Evolutionary conservation across 202 grass and related monocot genomes (phyloP), one percentile per base, ranked within the genome.

Genomic region (Cymbopogon flexuosus): DNA sequence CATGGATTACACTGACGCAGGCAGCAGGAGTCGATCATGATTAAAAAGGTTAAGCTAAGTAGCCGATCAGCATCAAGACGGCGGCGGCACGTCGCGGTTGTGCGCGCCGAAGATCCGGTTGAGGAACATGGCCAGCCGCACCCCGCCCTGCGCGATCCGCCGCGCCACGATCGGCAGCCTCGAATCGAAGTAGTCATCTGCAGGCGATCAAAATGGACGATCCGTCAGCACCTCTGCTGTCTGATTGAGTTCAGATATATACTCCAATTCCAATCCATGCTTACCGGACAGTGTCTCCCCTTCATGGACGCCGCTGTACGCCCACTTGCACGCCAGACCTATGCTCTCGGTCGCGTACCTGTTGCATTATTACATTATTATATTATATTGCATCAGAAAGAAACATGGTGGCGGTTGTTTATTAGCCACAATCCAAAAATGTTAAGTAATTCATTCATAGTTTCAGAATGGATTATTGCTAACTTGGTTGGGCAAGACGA

Each of bases 321-420:
- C 91, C 89, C 85, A 92, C 47, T 89, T 94, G 86, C 94, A 97
- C 0, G 94, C 94, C 83, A 97, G 46, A 72, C 16, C 79, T 85
- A 97, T 92, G 85, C 94, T 93, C 68, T 97, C 91, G 6, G 77
- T 81, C 2, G 91, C 89, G 30, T 97, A 97, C 63, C 94, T 93
- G 87, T 75, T 3, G n/a, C 42, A 18, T 75, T 21, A 51, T 51
- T 15, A 15, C 14, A 18, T n/a, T n/a, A n/a, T n/a, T n/a, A n/a
- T 21, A 51, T 51, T 15, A 15, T 5, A 18, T 18, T 0, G 5
- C 16, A n/a, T 52, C 16, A 18, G 15, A 52, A 18, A 18, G 15
- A n/a, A n/a, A n/a, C n/a, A n/a, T 18, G 5, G 16, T 52, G 5
- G 8, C 2, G 16, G 1, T 2, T 52, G 49, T 8, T 52, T 54